A percentile compares a stretch with the other conserved stretches of the same genome.
phyloP scores from a whole-genome alignment of 495 filamentous ascomycete genomes.

The Neurospora cerealis region DNA sequence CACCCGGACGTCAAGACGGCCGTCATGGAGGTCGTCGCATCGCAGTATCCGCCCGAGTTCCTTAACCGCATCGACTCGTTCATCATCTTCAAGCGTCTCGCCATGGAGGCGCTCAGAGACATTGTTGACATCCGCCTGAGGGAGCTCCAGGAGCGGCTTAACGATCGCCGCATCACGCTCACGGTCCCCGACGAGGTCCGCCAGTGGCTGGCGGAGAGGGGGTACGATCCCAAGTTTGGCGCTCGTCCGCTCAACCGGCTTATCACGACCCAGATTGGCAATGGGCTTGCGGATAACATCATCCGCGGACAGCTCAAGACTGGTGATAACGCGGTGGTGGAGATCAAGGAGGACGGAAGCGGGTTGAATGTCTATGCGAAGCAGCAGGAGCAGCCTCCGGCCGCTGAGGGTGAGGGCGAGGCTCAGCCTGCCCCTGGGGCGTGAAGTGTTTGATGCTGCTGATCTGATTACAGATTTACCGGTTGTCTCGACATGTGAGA shows the following conservation, averaged over 20 bases:
- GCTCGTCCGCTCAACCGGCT: conserved; percentile 89
- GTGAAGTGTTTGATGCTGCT: not conserved
- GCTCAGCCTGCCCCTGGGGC: not conserved
- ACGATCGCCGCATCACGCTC: conserved; percentile 75
- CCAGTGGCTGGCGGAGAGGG: conserved; percentile 75
- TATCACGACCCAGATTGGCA: conserved; percentile 80
- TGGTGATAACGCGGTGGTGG: conserved; percentile 62
- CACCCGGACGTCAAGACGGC: conserved; percentile 57
- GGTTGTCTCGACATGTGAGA: not conserved
- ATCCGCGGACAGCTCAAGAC: conserved; percentile 72
- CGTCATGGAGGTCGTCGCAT: conserved; percentile 81
- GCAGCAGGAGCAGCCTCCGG: not conserved
- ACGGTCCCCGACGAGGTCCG: conserved; percentile 60
- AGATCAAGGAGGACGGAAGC: conserved; percentile 45
- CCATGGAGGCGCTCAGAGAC: conserved; percentile 66
- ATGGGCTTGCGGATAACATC: conserved; percentile 80
- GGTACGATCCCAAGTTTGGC: conserved; percentile 86
- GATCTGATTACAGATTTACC: not conserved
- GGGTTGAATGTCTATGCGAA: conserved; percentile 34
- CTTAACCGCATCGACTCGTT: conserved; percentile 95
- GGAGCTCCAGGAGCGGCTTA: conserved; percentile 74
- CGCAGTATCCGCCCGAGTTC: conserved; percentile 82
- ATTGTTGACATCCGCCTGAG: conserved; percentile 87
- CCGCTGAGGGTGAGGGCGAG: not conserved
- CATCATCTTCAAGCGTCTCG: conserved; percentile 86